A percentile compares a stretch with the other conserved stretches of the same genome.
Conservation (phyloP, 805 yeast genomes). For the Pichia californica region DNA sequence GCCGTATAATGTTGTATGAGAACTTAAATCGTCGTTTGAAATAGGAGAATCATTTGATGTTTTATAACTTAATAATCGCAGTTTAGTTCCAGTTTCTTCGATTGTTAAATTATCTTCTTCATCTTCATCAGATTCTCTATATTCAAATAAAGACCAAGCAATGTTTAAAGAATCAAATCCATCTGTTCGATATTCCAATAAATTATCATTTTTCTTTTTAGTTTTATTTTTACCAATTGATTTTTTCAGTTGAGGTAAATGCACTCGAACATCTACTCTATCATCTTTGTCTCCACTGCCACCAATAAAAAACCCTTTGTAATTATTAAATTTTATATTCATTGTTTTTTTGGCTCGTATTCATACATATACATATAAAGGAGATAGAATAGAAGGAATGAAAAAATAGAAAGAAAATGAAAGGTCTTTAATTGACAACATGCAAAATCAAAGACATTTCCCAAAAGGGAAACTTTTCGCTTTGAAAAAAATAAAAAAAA, state of each 20-base stretch:
- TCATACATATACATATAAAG: too few species aligned
- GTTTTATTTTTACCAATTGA: not conserved
- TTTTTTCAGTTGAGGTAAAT: not conserved
- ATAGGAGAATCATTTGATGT: too few species aligned
- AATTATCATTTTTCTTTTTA: not conserved
- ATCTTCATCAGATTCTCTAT: not conserved
- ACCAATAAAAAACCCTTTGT: constrained; percentile 4
- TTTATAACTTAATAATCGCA: not conserved
- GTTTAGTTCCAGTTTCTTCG: not conserved
- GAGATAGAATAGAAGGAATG: too few species aligned
- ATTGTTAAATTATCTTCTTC: not conserved
- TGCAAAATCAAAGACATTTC: not conserved
- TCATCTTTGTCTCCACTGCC: not conserved
- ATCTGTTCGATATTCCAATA: not conserved
- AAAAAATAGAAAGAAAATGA: too few species aligned
- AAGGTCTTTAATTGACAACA: not conserved
- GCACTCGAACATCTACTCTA: not conserved
- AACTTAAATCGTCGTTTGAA: constrained; percentile 1
- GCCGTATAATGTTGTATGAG: constrained; percentile 8
- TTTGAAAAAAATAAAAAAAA: too few species aligned
- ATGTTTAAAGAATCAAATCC: constrained; percentile 12
- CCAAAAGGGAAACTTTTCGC: not conserved
- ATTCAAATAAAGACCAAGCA: constrained; percentile 1
- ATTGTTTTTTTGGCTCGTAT: not conserved
- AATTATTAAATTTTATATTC: constrained; percentile 3